Evolutionary conservation across 805 yeast species (phyloP).

Genomic region (Monosporozyma yasuniensis): DNA sequence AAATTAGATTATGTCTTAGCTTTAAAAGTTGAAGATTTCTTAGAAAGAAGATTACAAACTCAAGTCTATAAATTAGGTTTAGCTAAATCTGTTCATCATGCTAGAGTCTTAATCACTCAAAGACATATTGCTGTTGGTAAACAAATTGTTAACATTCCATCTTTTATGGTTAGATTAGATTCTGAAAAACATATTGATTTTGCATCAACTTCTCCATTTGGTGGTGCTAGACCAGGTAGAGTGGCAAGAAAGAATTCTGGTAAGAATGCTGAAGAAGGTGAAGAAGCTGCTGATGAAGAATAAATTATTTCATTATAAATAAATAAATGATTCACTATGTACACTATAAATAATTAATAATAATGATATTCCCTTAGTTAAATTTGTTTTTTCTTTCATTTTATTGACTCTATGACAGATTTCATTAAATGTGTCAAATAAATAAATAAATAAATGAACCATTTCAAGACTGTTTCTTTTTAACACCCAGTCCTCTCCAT

Average conservation of each 20-base stretch:
- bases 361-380: neutral
- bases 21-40: constrained; percentile 95
- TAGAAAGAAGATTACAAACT: constrained; percentile 99
- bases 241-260: constrained; percentile 88
- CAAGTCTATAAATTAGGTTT: constrained; percentile 99
- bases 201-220: constrained; percentile 98
- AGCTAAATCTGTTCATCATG: constrained; percentile 99
- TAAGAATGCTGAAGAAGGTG: constrained; percentile 53
- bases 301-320: constrained; percentile 30
- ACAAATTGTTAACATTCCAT: constrained; percentile 97
- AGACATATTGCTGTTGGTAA: constrained; percentile 99
- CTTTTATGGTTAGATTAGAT: constrained; percentile 99
- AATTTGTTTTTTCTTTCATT: too few relatives aligned
- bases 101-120: constrained; percentile 96
- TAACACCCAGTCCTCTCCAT: too few relatives aligned
- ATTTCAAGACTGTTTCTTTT: too few relatives aligned
- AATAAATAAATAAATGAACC: too few relatives aligned
- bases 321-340: neutral
- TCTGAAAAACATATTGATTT: constrained; percentile 99
- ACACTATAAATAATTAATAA: neutral
- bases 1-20: constrained; percentile 99
- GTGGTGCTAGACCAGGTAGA: constrained; percentile 99
- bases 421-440: too few relatives aligned
- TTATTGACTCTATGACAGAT: neutral
- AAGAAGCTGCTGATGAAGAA: constrained; percentile 59